Percentiles rank a stretch among this genome's conserved stretches.
phyloP scores from a whole-genome alignment of 2,329 filamentous ascomycete genomes.

The Aspergillus sp. region DNA sequence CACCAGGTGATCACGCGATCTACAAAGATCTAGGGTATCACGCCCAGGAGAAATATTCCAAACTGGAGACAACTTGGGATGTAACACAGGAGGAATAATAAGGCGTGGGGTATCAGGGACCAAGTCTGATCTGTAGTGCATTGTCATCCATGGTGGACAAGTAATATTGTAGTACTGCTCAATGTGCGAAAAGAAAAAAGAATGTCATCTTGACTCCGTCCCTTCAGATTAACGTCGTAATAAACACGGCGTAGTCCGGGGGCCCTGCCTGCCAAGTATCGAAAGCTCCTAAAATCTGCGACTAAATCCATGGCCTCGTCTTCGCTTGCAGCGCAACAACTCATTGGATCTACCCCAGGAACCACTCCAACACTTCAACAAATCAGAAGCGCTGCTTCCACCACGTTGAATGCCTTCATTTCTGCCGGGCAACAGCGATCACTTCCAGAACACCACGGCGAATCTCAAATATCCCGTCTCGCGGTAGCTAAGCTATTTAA shows the following conservation, averaged over 20 bases:
- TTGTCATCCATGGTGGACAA: not conserved
- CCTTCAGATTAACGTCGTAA: not conserved
- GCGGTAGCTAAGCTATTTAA: not conserved
- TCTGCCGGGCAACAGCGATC: not conserved
- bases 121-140: not conserved
- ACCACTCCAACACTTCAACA: conserved; percentile 1
- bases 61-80: conserved; percentile 62
- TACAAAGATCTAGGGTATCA: conserved; percentile 60
- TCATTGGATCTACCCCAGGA: conserved; percentile 7
- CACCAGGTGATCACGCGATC: conserved; percentile 57
- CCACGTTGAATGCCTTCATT: conserved; percentile 15
- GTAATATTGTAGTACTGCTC: not conserved
- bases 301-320: conserved; percentile 3
- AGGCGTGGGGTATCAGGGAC: not conserved
- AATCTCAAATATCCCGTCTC: not conserved
- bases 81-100: conserved; percentile 13
- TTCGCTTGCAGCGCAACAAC: not conserved
- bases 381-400: conserved; percentile 5
- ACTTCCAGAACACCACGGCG: not conserved
- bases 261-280: not conserved
- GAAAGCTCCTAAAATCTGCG: not conserved
- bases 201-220: not conserved
- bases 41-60: conserved; percentile 65
- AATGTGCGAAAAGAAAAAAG: not conserved
- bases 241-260: not conserved